Conservation (phyloP, 495 filamentous ascomycete genomes). For the Thozetella sp. region DNA sequence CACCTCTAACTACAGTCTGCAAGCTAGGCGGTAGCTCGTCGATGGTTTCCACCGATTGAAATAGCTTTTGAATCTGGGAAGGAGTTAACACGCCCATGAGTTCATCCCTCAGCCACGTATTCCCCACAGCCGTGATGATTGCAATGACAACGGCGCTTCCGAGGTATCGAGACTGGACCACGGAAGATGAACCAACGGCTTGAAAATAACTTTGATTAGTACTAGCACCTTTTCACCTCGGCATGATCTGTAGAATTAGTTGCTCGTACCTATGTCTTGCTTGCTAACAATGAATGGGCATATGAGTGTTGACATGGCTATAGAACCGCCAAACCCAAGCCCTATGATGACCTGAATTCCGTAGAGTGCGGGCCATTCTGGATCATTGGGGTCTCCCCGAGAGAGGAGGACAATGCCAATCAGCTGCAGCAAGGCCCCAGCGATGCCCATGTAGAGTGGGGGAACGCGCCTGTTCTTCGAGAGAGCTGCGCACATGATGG, state of each 20-base stretch:
- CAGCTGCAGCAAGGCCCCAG: neutral
- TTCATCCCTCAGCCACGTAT: neutral
- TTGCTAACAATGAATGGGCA: neutral
- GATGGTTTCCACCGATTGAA: neutral
- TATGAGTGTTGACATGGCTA: neutral
- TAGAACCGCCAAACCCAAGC: neutral
- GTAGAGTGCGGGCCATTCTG: neutral
- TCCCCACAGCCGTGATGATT: neutral
- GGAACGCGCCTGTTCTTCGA: constrained; percentile 2
- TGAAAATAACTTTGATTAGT: no score
- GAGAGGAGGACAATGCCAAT: neutral
- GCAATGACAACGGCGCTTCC: neutral
- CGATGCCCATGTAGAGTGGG: neutral
- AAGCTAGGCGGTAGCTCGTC: neutral
- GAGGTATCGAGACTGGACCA: neutral
- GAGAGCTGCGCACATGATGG: neutral
- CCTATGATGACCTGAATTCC: neutral
- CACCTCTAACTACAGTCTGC: constrained; percentile 3
- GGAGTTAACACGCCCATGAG: neutral
- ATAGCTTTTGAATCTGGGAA: neutral
- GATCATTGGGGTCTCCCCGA: neutral
- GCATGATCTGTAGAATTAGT: no score
- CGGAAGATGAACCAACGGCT: neutral
- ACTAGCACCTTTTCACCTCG: no score
- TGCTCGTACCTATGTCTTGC: no score